Base-by-base conservation (phyloP, 2,329 filamentous ascomycete species). In the Monosporascus ibericus region DNA sequence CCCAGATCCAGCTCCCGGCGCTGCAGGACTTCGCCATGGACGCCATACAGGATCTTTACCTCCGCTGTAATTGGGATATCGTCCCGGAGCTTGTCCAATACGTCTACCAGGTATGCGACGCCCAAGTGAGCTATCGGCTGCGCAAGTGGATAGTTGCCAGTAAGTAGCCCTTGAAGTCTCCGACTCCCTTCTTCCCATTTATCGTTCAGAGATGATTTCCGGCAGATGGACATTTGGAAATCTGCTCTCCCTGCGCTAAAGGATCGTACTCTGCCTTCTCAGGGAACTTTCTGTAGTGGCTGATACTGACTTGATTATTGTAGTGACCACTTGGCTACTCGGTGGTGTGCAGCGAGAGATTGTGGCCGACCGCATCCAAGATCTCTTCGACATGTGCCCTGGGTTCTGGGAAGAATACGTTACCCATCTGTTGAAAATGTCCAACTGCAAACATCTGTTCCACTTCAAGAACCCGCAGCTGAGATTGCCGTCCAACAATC, bases 381-480 rank as follows among this genome's bases (percentile, higher is more conserved):
- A 61, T 14, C 70, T 80, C 5, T 72, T 82, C 39, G 65, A 67
- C 40, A 61, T 65, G 6, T 72, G 74, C 30, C 72, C 75, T 2
- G 74, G 75, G 50, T 75, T 83, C 49, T 65, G 65, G 49, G 67
- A 68, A 51, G 79, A 83, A 61, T 82, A 81, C 64, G 65, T 68
- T 38, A 70, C 70, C 46, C 80, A 84, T 63, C 65, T 79, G 47
- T 66, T 68, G 60, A 81, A 80, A 66, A 80, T 82, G 72, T 66
- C 67, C 42, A 68, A 68, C 53, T 77, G 75, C 54, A 70, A 74
- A 24, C 73, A 80, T 49, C 74, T 82, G 57, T 67, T 78, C 38
- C 71, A 75, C 58, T 72, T 80, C 68, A 84, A 84, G 72, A 83
- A 83, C 68, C 80, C 80, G 15, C 80, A 82, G 67, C 75, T 83